Evolutionary conservation across 2,329 filamentous ascomycete genomes (phyloP), one percentile per base, ranked within the genome.

Genomic region (Metarhizium anisopliae): DNA sequence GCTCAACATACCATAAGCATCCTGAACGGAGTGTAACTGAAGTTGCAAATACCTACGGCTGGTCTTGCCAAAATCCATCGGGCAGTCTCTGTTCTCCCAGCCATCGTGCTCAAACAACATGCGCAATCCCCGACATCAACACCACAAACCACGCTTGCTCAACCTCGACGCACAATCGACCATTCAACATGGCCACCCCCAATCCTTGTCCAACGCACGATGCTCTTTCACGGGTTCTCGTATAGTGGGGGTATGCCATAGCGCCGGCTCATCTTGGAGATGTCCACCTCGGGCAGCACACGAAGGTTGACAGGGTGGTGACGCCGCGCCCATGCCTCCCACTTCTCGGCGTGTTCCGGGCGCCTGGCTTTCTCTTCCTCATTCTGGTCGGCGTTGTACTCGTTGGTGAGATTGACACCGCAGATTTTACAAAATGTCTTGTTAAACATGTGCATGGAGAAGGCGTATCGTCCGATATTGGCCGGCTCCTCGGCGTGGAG

Each of bases 341-440:
- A 47, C 0, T 57, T 59, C 47, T 64, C 62, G 45, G 60, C 66
- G 1, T 51, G 55, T 0, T 25, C 7, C 38, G 71, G 67, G 0
- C 68, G 57, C 57, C 77, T 54, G 13, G 61, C 60, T 4, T 67
- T 70, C 13, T 71, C 10, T 52, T 71, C 60, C n/a, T 73, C 75
- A 10, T 71, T 69, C 1, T 68, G 67, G 18, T 70, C 25, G 2
- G 64, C 47, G 10, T 58, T 61, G 2, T 54, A 30, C 10, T 64
- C 56, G 57, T 74, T 75, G 49, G 64, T 67, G 45, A 81, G 25
- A n/a, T 65, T 61, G 20, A 79, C 70, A 56, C 76, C 77, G 60
- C 78, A 81, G 11, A 55, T 70, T 60, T 70, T 72, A 68, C 78
- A 81, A 58, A 81, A 81, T 1, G 63, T 63, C 69, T 79, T 80